Conservation (phyloP, 2,329 filamentous ascomycete species). For the Epichloe typhina region DNA sequence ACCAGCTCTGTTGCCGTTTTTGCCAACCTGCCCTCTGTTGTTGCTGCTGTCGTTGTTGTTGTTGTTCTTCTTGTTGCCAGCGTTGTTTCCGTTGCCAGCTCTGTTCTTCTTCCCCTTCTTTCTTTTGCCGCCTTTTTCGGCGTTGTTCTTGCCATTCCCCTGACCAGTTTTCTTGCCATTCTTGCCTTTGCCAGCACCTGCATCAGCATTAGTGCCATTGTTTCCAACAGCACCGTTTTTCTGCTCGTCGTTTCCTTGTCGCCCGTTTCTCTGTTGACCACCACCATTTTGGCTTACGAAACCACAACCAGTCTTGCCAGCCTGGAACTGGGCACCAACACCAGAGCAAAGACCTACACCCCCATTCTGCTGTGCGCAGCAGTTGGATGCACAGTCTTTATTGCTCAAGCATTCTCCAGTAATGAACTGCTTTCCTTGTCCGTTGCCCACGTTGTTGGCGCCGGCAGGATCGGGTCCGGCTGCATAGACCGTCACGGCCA, state of each 20-base stretch:
- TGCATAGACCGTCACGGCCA: slow-evolving; percentile 8
- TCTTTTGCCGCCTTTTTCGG: neutral
- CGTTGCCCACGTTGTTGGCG: slow-evolving; percentile 14
- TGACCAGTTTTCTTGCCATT: neutral
- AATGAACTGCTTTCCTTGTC: slow-evolving; percentile 16
- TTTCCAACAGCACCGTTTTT: neutral
- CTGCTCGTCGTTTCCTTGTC: neutral
- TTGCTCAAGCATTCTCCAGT: slow-evolving; percentile 17
- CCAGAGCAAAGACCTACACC: slow-evolving; percentile 17
- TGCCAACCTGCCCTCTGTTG: too few relatives aligned
- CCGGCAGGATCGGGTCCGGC: slow-evolving; percentile 7
- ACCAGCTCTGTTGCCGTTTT: too few relatives aligned
- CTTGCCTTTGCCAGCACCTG: neutral
- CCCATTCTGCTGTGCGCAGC: slow-evolving; percentile 15
- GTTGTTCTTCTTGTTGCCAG: neutral
- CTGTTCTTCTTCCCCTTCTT: neutral
- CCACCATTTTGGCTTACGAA: slow-evolving; percentile 12
- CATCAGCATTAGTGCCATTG: neutral
- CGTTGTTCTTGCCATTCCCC: too few relatives aligned
- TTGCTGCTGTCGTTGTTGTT: too few relatives aligned
- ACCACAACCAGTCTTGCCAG: slow-evolving; percentile 18
- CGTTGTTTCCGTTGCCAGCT: neutral
- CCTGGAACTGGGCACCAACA: slow-evolving; percentile 16
- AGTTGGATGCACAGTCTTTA: slow-evolving; percentile 15
- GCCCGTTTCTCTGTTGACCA: neutral